Evolutionary conservation across 139 green algal genomes (phyloP), one percentile per base, ranked within the genome.

Genomic region (Diplosphaera chodatii): DNA sequence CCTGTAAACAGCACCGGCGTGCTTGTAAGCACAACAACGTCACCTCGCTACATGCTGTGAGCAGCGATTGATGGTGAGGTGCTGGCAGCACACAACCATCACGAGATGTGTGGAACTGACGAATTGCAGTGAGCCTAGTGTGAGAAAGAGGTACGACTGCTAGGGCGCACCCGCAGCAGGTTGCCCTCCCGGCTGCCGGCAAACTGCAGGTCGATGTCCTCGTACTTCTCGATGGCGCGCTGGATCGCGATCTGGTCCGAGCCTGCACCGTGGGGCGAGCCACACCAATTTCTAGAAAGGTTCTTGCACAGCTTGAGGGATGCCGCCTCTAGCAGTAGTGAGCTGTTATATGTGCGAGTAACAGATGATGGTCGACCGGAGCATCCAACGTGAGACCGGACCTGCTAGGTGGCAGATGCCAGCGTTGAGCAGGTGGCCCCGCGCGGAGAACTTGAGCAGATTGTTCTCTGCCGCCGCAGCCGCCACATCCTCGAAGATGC

Each of bases 371-470:
- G n/a, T n/a, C n/a, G n/a, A n/a, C n/a, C n/a, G n/a, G n/a, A n/a
- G n/a, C n/a, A n/a, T n/a, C n/a, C n/a, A n/a, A n/a, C n/a, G 20
- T 66, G 63, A 0, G 32, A 21, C 20, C 65, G 32, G 75, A 70
- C 63, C 66, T 66, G 68, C 83, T 68, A 98, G 67, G 27, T 77
- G 78, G 84, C 95, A 99, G 72, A 99, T 86, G 63, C 92, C 94
- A 0, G 95, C 91, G 68, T 92, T 88, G 32, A 99, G 84, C 55
- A 99, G 84, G 85, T 98, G 92, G 41, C 89, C 89, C 71, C 96
- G 96, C 8, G 88, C 91, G 55, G 80, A 90, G 85, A 90, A 98
- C 77, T 92, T 93, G 29, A 99, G 88, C 67, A 99, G 87, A 84
- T 99, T 97, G 87, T 96, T 98, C 59, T 96, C 91, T 63, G 95